These are phyloP conservation scores for Lodderomyces parapsilosis DNA, from an alignment of 1,139 yeast genomes.

Conservation along the genomic window DNA sequence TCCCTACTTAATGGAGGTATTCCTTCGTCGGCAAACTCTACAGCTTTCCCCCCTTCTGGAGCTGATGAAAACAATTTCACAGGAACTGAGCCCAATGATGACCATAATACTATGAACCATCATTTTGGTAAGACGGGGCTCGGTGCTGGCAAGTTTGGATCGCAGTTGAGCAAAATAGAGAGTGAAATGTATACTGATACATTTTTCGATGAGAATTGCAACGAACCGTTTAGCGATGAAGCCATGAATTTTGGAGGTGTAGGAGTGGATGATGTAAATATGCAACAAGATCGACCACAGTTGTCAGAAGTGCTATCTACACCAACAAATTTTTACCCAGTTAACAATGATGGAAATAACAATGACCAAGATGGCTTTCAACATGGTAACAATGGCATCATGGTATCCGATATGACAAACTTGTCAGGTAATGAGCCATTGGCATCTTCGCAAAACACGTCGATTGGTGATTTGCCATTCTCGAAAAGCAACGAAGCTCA, in stretches of 20 bases:
- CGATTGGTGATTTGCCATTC: background rate
- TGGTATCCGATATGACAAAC: background rate
- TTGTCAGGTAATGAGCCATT: background rate
- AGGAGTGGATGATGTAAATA: background rate
- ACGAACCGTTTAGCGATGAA: conserved; percentile 1
- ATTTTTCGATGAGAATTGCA: conserved; percentile 11
- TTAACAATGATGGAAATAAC: background rate
- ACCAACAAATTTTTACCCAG: conserved; percentile 1
- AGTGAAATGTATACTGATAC: conserved; percentile 16
- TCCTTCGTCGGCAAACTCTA: conserved; percentile 26
- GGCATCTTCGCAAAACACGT: background rate
- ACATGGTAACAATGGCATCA: background rate
- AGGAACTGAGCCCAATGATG: conserved; percentile 3
- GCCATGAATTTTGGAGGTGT: background rate
- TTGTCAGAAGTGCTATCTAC: background rate
- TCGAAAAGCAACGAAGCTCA: background rate
- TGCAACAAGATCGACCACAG: background rate
- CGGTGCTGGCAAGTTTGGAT: conserved; percentile 15
- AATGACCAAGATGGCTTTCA: background rate
- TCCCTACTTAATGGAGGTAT: conserved; percentile 19
- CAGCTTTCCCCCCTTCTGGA: conserved; percentile 33
- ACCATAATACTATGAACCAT: conserved; percentile 12
- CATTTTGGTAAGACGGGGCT: conserved; percentile 17
- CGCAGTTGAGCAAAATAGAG: conserved; percentile 16
- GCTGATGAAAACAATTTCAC: conserved; percentile 2